phyloP scores from a whole-genome alignment of 768 basidiomycete genomes.

The Calocera viscosa region DNA sequence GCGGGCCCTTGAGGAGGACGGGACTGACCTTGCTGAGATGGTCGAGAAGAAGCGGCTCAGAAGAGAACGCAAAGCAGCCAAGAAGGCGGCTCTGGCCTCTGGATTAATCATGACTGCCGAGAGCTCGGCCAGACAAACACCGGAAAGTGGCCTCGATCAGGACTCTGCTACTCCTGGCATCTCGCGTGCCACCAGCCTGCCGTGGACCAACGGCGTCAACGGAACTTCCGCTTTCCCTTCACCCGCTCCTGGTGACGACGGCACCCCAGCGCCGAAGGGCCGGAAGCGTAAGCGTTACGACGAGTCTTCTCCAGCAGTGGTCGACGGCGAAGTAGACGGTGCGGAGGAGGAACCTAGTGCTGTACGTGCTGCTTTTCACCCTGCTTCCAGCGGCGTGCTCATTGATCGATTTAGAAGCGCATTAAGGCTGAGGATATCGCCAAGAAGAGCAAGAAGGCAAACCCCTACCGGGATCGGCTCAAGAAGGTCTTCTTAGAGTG shows the following conservation, averaged over 20 bases:
- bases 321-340: background rate
- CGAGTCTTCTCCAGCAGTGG: background rate
- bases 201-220: background rate
- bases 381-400: background rate
- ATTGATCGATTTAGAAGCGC: slow-evolving; percentile 43
- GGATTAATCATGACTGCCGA: background rate
- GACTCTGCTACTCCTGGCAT: background rate
- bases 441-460: background rate
- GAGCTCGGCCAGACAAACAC: background rate
- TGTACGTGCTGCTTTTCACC: background rate
- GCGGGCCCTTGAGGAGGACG: slow-evolving; percentile 24
- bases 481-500: slow-evolving; percentile 72
- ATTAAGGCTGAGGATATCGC: slow-evolving; percentile 51
- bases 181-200: background rate
- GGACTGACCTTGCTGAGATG: slow-evolving; percentile 20
- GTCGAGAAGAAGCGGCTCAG: slow-evolving; percentile 19
- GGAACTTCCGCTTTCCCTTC: background rate
- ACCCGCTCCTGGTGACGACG: background rate
- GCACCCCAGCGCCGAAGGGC: background rate
- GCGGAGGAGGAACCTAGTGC: background rate
- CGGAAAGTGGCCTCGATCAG: background rate
- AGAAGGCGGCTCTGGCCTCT: background rate
- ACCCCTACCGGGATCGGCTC: slow-evolving; percentile 49
- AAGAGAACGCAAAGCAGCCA: slow-evolving; percentile 5
- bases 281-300: background rate